Evolutionary conservation across 208 protist genomes (phyloP).

Genomic region (Leishmania arabica): DNA sequence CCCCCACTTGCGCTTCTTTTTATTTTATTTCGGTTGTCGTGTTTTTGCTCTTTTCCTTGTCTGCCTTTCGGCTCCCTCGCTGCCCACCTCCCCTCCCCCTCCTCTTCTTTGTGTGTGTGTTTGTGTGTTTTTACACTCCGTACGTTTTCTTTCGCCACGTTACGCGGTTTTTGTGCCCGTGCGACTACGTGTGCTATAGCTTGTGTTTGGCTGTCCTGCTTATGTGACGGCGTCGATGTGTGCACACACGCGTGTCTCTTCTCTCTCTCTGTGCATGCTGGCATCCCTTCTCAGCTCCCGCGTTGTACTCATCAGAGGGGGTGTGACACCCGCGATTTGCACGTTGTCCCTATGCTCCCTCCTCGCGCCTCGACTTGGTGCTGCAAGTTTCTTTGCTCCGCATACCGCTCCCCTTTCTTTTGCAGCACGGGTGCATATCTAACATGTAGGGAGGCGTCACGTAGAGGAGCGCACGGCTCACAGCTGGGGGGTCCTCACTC

Average conservation of each 20-base stretch:
- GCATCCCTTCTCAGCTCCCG: neutral
- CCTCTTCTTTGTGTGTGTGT: neutral
- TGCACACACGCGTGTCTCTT: neutral
- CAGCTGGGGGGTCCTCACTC: neutral
- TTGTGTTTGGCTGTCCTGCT: neutral
- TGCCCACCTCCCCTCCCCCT: neutral
- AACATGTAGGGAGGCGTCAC: neutral
- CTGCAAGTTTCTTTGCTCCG: neutral
- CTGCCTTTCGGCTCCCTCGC: neutral
- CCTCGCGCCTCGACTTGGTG: neutral
- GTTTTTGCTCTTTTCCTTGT: neutral
- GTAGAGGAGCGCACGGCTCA: neutral
- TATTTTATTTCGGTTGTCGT: neutral
- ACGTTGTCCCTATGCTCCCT: neutral
- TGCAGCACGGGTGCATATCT: neutral
- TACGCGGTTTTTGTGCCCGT: neutral
- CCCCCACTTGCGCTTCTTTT: constrained; percentile 9
- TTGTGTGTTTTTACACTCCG: neutral
- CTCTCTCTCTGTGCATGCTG: neutral
- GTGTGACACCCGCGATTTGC: neutral
- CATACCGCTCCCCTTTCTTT: neutral
- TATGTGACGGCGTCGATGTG: neutral
- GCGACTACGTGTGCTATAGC: neutral
- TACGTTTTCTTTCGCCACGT: neutral
- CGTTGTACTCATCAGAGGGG: neutral